These are phyloP conservation scores for Exophiala spinifera DNA, from an alignment of 2,329 filamentous ascomycete species.

Conservation along the genomic window DNA sequence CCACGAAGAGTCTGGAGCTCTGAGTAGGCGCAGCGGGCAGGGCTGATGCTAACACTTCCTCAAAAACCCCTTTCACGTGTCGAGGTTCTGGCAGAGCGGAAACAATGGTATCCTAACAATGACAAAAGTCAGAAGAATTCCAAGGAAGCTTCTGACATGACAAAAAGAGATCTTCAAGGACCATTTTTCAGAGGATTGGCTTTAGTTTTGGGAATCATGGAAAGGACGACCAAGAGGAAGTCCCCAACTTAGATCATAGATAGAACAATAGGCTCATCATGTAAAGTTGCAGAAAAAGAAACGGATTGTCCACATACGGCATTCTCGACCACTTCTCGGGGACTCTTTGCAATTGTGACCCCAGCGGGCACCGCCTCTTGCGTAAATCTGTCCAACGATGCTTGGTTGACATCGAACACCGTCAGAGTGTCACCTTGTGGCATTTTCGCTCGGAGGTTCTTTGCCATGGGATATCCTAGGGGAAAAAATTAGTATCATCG, in stretches of 20 bases:
- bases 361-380: slow-evolving; percentile 50
- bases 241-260: slow-evolving; percentile 74
- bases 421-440: slow-evolving; percentile 60
- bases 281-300: slow-evolving; percentile 12
- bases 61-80: slow-evolving; percentile 81
- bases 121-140: too few relatives aligned
- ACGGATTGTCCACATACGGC: slow-evolving; percentile 52
- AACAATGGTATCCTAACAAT: slow-evolving; percentile 71
- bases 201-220: slow-evolving; percentile 62
- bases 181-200: slow-evolving; percentile 69
- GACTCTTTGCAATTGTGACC: slow-evolving; percentile 56
- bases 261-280: slow-evolving; percentile 55
- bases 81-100: slow-evolving; percentile 85
- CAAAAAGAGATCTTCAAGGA: slow-evolving; percentile 11
- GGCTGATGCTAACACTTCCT: slow-evolving; percentile 65
- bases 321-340: slow-evolving; percentile 63
- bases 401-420: slow-evolving; percentile 63
- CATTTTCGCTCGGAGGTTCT: slow-evolving; percentile 66
- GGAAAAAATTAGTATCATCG: slow-evolving; percentile 9
- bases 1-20: slow-evolving; percentile 77
- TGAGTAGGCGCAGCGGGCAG: slow-evolving; percentile 49
- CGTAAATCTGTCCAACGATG: slow-evolving; percentile 55
- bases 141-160: slow-evolving; percentile 9
- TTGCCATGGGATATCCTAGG: slow-evolving; percentile 69
- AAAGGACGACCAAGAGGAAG: slow-evolving; percentile 50